phyloP scores from a whole-genome alignment of 805 yeast species.

The Saturnispora serradocipensis region DNA sequence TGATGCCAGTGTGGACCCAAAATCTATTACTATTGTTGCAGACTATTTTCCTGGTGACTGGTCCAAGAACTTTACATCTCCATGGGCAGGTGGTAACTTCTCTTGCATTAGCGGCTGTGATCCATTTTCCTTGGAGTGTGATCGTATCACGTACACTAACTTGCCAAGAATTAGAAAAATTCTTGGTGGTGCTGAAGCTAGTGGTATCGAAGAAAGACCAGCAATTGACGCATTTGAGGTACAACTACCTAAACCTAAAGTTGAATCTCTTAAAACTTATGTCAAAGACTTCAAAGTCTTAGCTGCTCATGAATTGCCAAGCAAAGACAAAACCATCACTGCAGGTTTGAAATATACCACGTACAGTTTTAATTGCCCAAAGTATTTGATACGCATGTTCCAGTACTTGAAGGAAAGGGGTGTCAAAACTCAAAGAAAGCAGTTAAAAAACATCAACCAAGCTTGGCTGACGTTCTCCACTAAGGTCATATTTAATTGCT shows the following conservation, averaged over 20 bases:
- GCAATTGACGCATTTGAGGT: constrained; percentile 51
- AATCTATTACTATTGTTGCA: constrained; percentile 47
- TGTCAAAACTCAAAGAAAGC: constrained; percentile 39
- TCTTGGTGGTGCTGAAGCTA: constrained; percentile 38
- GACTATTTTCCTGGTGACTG: constrained; percentile 71
- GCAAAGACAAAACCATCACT: constrained; percentile 30
- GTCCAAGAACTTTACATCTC: constrained; percentile 64
- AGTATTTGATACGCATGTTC: constrained; percentile 40
- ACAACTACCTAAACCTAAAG: constrained; percentile 36
- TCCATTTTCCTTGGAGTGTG: constrained; percentile 37
- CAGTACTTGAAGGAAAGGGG: constrained; percentile 37
- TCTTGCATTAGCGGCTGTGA: constrained; percentile 53
- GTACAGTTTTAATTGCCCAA: constrained; percentile 68
- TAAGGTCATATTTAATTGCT: constrained; percentile 56
- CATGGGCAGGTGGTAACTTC: constrained; percentile 68
- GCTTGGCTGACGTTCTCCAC: constrained; percentile 33
- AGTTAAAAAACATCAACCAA: constrained; percentile 44
- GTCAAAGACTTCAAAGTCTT: constrained; percentile 38
- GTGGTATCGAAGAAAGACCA: constrained; percentile 45
- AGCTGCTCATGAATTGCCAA: constrained; percentile 33
- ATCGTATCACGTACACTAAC: constrained; percentile 46
- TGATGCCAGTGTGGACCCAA: constrained; percentile 29
- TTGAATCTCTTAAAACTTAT: constrained; percentile 39
- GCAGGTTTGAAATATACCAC: constrained; percentile 50
- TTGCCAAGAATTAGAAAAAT: constrained; percentile 32